Evolutionary conservation across 2,329 filamentous ascomycete genomes (phyloP), one percentile per base, ranked within the genome.

Genomic region (Sporothrix humicola): DNA sequence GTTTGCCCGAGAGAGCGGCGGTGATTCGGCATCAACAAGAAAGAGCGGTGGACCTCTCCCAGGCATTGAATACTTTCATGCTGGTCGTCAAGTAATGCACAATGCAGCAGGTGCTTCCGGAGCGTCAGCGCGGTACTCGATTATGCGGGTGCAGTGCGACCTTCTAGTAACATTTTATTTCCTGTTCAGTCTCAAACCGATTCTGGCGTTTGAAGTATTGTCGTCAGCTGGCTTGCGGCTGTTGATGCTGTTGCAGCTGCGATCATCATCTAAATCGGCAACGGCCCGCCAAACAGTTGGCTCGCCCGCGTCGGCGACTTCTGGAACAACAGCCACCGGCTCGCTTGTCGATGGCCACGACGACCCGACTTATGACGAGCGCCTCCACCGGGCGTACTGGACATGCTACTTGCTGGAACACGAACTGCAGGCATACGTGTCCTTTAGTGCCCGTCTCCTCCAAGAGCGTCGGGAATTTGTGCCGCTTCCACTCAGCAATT

Each of bases 371-470:
- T 66, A 71, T 48, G 71, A 74, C 10, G 73, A 77, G 72, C 74
- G 61, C n/a, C 74, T 75, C n/a, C 73, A 75, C 56, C 74, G 75
- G 3, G 76, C 76, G 3, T 77, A 77, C 70, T 78, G 77, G 77
- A 73, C 77, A n/a, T 77, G 77, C 59, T 78, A 78, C 44, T 68
- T 78, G 13, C 73, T 77, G n/a, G 77, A 78, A 70, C 75, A 77
- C 70, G 74, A 76, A 44, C 74, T 78, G 20, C 77, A 78, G 66
- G 72, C 71, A 15, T 75, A 77, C 54, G 74, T 77, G 2, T 75
- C 77, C 0, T 77, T 73, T 48, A 77, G 76, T 56, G 75, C 75
- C 7, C 72, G 74, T 12, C 50, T 76, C 10, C 68, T 77, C 9
- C 75, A 77, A 61, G 74, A 68, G 31, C 74, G 50, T 26, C 73